Evolutionary conservation across 2,329 filamentous ascomycete species (phyloP), one percentile per base, ranked within the genome.

Genomic region (Colletotrichum gloeosporioides): DNA sequence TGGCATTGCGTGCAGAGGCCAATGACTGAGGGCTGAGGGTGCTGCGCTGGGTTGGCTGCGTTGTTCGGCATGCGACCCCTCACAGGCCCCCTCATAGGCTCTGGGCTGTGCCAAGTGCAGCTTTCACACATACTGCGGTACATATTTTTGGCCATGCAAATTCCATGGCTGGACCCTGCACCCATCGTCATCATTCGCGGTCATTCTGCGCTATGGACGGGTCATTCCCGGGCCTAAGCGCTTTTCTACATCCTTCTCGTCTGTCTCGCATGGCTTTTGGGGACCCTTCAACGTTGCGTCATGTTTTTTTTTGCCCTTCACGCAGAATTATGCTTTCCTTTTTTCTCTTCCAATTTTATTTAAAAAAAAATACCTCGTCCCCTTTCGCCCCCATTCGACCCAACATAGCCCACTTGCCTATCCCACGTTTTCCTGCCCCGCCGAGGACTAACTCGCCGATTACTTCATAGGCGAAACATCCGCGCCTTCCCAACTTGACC

Each of bases 271-370:
- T 73, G 57, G 70, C 55, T 63, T 31, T 32, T 13, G 59, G 27
- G 57, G 59, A 69, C 70, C 73, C 70, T 73, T 69, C 18, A 73
- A 71, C 44, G 70, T 73, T 73, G 70, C 73, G 73, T 76, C 73
- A 76, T 76, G 57, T 31, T 53, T n/a, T 80, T 80, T 79, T 73
- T 77, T 73, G 67, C 67, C 55, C 77, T 71, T 34, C 34, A 59
- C 55, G 55, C 55, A 16, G 55, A 15, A 59, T 59, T 59, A 25
- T 59, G 55, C n/a, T 76, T 77, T 77, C 64, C 77, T 70, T 75
- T 77, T 69, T 74, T 68, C 74, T 76, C 36, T 75, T 16, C 18
- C 36, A 13, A 57, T 15, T 57, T 25, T 29, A 29, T 29, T 57
- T 39, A 73, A 55, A 75, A 22, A 22, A 22, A 22, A 22, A 22